These are phyloP conservation scores for Phytopythium boreale DNA, from an alignment of 352 stramenopile species.

Conservation along the genomic window DNA sequence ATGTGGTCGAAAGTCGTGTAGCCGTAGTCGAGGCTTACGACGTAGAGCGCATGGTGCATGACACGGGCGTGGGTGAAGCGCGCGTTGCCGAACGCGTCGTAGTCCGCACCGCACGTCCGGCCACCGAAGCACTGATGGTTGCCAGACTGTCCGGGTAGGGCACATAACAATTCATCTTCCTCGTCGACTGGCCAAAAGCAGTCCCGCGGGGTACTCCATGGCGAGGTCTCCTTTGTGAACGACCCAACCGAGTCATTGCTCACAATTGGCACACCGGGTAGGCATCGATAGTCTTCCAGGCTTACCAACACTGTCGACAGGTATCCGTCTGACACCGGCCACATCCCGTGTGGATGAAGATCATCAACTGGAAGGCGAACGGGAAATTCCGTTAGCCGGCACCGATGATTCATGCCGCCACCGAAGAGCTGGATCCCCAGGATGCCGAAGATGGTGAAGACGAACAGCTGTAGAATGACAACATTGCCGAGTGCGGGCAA, in stretches of 20 bases:
- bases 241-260: slow-evolving; percentile 37
- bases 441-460: slow-evolving; percentile 92
- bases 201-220: slow-evolving; percentile 58
- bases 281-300: slow-evolving; percentile 33
- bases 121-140: slow-evolving; percentile 44
- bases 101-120: slow-evolving; percentile 64
- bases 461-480: slow-evolving; percentile 87
- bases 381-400: slow-evolving; percentile 73
- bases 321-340: slow-evolving; percentile 52
- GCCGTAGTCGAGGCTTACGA: slow-evolving; percentile 73
- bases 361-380: slow-evolving; percentile 49
- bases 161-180: slow-evolving; percentile 74
- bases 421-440: slow-evolving; percentile 87
- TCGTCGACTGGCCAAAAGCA: slow-evolving; percentile 93
- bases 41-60: slow-evolving; percentile 59
- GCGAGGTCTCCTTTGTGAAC: slow-evolving; percentile 68
- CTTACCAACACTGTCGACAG: slow-evolving; percentile 37
- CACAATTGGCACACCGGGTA: slow-evolving; percentile 33
- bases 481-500: slow-evolving; percentile 87
- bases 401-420: slow-evolving; percentile 78
- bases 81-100: slow-evolving; percentile 61
- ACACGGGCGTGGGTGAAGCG: slow-evolving; percentile 49
- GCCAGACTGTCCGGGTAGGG: slow-evolving; percentile 28
- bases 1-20: slow-evolving; percentile 95
- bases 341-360: slow-evolving; percentile 22